Percentiles rank a stretch among this genome's conserved stretches.
These are phyloP conservation scores for Peronosclerospora sorghi DNA, from an alignment of 352 stramenopile species.

Conservation along the genomic window DNA sequence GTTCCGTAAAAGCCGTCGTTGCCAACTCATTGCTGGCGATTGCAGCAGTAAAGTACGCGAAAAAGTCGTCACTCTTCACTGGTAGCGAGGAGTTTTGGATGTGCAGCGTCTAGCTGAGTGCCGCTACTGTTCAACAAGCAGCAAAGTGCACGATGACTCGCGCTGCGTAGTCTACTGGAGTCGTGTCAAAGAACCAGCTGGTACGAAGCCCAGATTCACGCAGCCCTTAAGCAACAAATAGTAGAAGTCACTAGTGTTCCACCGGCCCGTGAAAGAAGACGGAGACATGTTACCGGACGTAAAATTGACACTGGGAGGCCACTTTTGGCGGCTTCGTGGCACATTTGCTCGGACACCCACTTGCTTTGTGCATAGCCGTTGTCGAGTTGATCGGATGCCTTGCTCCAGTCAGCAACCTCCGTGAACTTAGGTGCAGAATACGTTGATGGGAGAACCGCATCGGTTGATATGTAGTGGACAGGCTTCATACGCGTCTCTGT, in stretches of 20 bases:
- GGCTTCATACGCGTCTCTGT: slow-evolving; percentile 70
- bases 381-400: slow-evolving; percentile 47
- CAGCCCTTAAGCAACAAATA: slow-evolving; percentile 82
- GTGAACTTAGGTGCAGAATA: slow-evolving; percentile 21
- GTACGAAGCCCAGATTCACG: slow-evolving; percentile 42
- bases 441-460: slow-evolving; percentile 50
- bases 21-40: slow-evolving; percentile 17
- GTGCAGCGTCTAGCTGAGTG: slow-evolving; percentile 58
- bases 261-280: slow-evolving; percentile 43
- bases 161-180: slow-evolving; percentile 87
- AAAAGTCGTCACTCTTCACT: slow-evolving; percentile 37
- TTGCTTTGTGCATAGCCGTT: slow-evolving; percentile 87
- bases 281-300: slow-evolving; percentile 84
- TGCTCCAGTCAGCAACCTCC: slow-evolving; percentile 44
- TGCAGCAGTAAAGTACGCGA: slow-evolving; percentile 26
- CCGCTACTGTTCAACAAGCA: slow-evolving; percentile 35
- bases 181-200: slow-evolving; percentile 85
- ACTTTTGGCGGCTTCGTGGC: slow-evolving; percentile 57
- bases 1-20: slow-evolving; percentile 26
- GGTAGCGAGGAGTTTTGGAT: slow-evolving; percentile 51
- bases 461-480: slow-evolving; percentile 87
- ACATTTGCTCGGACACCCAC: slow-evolving; percentile 87
- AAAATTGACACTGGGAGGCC: slow-evolving; percentile 83
- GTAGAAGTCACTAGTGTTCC: slow-evolving; percentile 87
- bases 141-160: slow-evolving; percentile 74